Evolutionary conservation across 345 rosid genomes (phyloP), one percentile per base, ranked within the genome.

Genomic region (Trapa incisa): DNA sequence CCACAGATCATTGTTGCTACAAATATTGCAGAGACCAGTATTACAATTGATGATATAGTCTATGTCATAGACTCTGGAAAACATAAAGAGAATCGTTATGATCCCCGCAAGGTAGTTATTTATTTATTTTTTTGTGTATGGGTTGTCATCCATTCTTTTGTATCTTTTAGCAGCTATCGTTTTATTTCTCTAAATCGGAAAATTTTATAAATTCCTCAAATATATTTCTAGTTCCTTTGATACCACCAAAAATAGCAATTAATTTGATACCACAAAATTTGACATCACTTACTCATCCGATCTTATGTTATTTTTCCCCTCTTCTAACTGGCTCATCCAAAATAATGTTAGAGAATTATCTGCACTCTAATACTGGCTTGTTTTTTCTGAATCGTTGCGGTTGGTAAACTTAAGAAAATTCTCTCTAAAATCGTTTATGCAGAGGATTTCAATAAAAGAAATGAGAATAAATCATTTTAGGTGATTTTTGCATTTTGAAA

Each of bases 41-140:
- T 92, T 77, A 92, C 96, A 64, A 87, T 92, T 64, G 96, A 87
- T 74, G 98, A 92, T 80, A 96, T 92, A 41, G 92, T 92, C 50
- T 92, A 85, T 72, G 98, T 92, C 75, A 84, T 92, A 61, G 96
- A 89, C 73, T 84, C 92, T 75, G 98, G 98, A 72, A 89, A 82
- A 81, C 98, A 92, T 75, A 92, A 92, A 82, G 98, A 92, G 75
- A 87, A 85, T 75, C 89, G 95, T 73, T 92, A 85, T 73, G 86
- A 92, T 78, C 95, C 98, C 41, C 95, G 77, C 14, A 89, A 92
- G 96, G 98, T 67, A 12, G 45, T 41, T 48, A 61, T 8, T 47
- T 41, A 3, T 41, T 41, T 41, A 8, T 41, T 41, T 41, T 41
- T 8, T 41, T 41, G 6, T 41, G 43, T 47, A 62, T 32, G 15